These are phyloP conservation scores for Yarrowia phangngaensis DNA, from an alignment of 805 yeast species.

Conservation along the genomic window DNA sequence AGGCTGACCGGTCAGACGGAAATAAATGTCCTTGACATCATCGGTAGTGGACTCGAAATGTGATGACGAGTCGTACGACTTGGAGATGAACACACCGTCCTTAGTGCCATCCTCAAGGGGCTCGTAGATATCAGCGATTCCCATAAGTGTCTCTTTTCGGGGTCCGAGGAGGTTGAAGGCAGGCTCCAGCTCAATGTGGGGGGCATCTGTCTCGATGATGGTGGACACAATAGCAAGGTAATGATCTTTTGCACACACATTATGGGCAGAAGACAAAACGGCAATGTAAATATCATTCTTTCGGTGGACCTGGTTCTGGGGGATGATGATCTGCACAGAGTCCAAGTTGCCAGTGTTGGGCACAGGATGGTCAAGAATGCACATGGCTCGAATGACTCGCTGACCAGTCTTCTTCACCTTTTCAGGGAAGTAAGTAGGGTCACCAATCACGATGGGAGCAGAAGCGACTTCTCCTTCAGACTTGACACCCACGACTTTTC, in stretches of 20 bases:
- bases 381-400: slow-evolving; percentile 77
- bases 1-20: slow-evolving; percentile 88
- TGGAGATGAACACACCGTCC: slow-evolving; percentile 77
- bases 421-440: slow-evolving; percentile 95
- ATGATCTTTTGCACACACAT: slow-evolving; percentile 84
- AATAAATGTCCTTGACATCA: slow-evolving; percentile 90
- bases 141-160: slow-evolving; percentile 80
- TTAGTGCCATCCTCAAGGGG: slow-evolving; percentile 79
- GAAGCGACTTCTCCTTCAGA: slow-evolving; percentile 88
- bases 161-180: slow-evolving; percentile 89
- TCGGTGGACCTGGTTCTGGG: slow-evolving; percentile 91
- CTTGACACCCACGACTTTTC: slow-evolving; percentile 77
- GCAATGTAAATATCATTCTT: slow-evolving; percentile 94
- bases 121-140: slow-evolving; percentile 84
- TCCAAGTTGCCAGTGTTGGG: slow-evolving; percentile 78
- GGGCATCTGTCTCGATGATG: slow-evolving; percentile 85
- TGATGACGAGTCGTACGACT: slow-evolving; percentile 88
- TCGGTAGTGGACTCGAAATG: slow-evolving; percentile 96
- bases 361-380: slow-evolving; percentile 84
- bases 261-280: slow-evolving; percentile 80
- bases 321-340: slow-evolving; percentile 90
- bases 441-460: slow-evolving; percentile 93
- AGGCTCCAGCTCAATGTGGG: slow-evolving; percentile 87
- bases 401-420: slow-evolving; percentile 68
- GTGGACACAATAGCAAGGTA: slow-evolving; percentile 92